Base-by-base conservation (phyloP, 805 yeast genomes). In the Yarrowia sp. region DNA sequence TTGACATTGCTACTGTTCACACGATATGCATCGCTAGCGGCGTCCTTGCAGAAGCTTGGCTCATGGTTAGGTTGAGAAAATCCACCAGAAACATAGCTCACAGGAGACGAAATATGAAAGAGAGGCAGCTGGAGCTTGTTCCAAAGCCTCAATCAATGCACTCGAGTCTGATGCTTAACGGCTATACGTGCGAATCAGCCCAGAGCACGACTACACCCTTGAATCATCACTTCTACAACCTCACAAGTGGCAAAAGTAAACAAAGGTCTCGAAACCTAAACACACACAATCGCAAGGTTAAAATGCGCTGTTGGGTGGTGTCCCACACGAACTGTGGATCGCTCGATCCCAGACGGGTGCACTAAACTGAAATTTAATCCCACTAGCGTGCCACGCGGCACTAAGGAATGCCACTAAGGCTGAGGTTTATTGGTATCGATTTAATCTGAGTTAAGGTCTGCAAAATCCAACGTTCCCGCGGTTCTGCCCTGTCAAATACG, bases 221-320 rank as follows among this genome's bases (percentile, higher is more conserved):
- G 30, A 24, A 24, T 24, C 30, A 24, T 24, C 30, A 24, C 6
- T 24, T 24, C 30, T 24, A 24, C 56, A 7, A 14, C 13, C 34
- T 19, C 40, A n/a, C 34, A 14, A 52, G 17, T 12, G 63, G 38
- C 63, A 40, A 40, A 30, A 40, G 63, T 39, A 55, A 55, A 55
- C 46, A 55, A 55, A 36, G 58, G 34, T 20, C 58, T 52, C 58
- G 58, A 38, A 52, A 52, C 58, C 33, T 36, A 7, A 52, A 14
- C 1, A 20, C 1, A 14, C 34, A 33, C 30, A 38, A 17, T 19
- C 43, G 20, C 30, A 52, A 36, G n/a, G 43, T 20, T 52, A 34
- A 50, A 33, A 33, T 7, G 14, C 5, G 10, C 24, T 52, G 19
- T 14, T 38, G 42, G 34, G 19, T 36, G 53, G 38, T 30, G 40